Percentiles rank a stretch among this genome's conserved stretches.
These are phyloP conservation scores for Aureobasidium sp. DNA, from an alignment of 2,329 filamentous ascomycete genomes.

Conservation along the genomic window DNA sequence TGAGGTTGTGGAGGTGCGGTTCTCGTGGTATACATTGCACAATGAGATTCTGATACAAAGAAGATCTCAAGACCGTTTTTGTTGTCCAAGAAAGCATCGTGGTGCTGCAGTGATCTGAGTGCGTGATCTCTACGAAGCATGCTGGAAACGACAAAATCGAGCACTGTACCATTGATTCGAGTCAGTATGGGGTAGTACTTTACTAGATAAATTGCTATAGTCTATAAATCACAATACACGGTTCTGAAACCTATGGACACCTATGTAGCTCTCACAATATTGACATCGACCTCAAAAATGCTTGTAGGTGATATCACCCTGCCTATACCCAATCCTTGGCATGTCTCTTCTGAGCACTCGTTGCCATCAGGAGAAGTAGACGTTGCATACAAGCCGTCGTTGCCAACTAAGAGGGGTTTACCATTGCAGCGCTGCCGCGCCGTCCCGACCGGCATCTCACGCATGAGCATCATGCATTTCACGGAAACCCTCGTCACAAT, in stretches of 20 bases:
- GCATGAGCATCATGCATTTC: not conserved
- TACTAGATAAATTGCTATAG: too few species aligned
- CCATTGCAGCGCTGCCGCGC: not conserved
- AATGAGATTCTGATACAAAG: too few species aligned
- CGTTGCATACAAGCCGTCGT: not conserved
- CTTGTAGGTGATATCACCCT: not conserved
- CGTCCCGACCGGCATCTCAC: not conserved
- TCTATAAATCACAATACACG: too few species aligned
- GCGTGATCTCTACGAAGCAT: not conserved
- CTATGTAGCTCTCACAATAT: not conserved
- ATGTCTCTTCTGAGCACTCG: too few species aligned
- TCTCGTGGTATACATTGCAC: too few species aligned
- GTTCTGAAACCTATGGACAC: not conserved
- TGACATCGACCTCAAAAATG: not conserved
- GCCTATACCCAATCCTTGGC: not conserved
- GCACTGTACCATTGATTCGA: too few species aligned
- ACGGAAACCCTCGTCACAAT: not conserved
- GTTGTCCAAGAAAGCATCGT: too few species aligned
- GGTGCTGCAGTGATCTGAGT: not conserved
- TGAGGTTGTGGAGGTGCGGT: too few species aligned
- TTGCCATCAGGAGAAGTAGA: not conserved
- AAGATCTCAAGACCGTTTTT: too few species aligned
- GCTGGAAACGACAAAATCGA: too few species aligned
- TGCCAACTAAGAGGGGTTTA: not conserved
- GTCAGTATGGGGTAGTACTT: too few species aligned